Base-by-base conservation (phyloP, 2,329 filamentous ascomycete genomes). In the Colletotrichum sp. region DNA sequence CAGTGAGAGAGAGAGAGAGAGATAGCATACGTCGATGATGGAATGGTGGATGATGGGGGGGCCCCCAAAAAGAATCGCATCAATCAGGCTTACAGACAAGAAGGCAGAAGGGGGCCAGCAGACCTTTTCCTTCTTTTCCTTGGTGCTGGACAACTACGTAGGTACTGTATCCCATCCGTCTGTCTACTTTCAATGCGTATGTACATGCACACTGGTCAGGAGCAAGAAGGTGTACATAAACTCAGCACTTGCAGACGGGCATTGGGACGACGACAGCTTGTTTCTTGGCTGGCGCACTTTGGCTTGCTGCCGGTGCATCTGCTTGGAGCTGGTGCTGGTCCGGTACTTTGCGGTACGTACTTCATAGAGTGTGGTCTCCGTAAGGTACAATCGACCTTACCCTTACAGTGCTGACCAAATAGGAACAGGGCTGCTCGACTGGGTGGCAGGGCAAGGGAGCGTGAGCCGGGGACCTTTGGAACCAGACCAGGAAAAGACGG, bases 401-500 rank as follows among this genome's bases (percentile, higher is more conserved):
- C 43, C 15, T 12, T 21, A 34, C 29, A 55, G 63, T 36, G 63
- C 63, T 66, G 63, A 66, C 63, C 43, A 54, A 57, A 66, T 57
- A 58, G 51, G 54, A 61, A 68, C 18, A 51, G 55, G n/a, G 55
- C 66, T 68, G 66, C 55, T 61, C 29, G 36, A 68, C 34, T 61
- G 54, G 66, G 70, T 73, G 71, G 68, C 71, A 66, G 71, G 71
- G 68, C 62, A 73, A 73, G 71, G 71, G 71, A 73, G 68, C 18
- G 21, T 57, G 62, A 71, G 71, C 71, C 62, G 62, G 71, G 57
- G 62, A 57, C 71, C 62, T 71, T 62, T 71, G 61, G 71, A 33
- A 36, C 69, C 31, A 68, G 34, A 47, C 69, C 69, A 70, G 24
- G 67, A 73, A 55, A 66, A 59, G 64, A 71, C 51, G 33, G 68